Base-by-base conservation (phyloP, 257 asterid genomes). In the Fraxinus americana region DNA sequence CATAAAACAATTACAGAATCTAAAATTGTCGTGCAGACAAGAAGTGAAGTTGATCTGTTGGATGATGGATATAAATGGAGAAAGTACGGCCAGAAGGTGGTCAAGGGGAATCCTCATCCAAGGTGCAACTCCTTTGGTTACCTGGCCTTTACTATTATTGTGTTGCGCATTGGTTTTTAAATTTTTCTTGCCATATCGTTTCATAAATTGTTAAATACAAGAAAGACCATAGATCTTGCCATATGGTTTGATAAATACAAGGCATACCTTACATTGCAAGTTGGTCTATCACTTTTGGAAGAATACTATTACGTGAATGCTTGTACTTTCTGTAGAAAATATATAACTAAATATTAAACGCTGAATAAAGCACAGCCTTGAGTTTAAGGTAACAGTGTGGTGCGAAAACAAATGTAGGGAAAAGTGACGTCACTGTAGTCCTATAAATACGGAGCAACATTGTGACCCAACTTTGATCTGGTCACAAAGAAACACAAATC, bases 31-130 rank as follows among this genome's bases (percentile, higher is more conserved):
- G 94, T 94, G 75, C 99, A 90, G 88, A 92, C 98, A 0, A 89
- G 94, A 81, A 94, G 99, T 82, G 99, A 92, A 80, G 98, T 94
- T 83, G 97, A 91, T 85, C 88, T 92, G 38, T 79, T 94, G 85
- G 95, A 92, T 54, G 98, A 94, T 80, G 97, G 97, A 34, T 94
- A 81, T 79, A 94, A 90, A 85, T 94, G 98, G 98, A 84, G 98
- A 75, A 94, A 94, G 81, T 94, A 94, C 29, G 98, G 98, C 76
- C 98, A 94, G 81, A 94, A 94, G 83, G 94, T 91, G 70, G 98
- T 94, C 13, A 94, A 94, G 83, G 98, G 98, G 57, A 92, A 91
- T 83, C 91, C 89, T 78, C 85, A 94, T 77, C 99, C 97, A 74
- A 94, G 99, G 99, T 94, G 71, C 7, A 48, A 19, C 39, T 41